Evolutionary conservation across 2,329 filamentous ascomycete species (phyloP).

Genomic region (Paraconiothyrium sp.): DNA sequence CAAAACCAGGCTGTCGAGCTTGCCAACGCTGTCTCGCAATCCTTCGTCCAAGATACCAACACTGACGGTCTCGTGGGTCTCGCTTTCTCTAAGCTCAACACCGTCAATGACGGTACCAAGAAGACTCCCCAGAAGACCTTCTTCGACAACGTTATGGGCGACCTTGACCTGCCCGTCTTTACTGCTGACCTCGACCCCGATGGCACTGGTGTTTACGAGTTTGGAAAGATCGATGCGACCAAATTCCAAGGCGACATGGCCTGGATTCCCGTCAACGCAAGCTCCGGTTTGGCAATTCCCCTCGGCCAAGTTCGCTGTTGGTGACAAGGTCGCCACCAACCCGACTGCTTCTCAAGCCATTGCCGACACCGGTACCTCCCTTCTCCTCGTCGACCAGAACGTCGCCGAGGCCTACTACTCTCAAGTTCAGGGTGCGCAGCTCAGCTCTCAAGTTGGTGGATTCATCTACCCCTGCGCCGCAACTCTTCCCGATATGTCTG

Average conservation of each 20-base stretch:
- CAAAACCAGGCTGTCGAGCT: conserved; percentile 73
- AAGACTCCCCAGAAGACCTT: conserved; percentile 74
- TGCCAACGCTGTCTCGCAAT: conserved; percentile 66
- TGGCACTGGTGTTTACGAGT: conserved; percentile 73
- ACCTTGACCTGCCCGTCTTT: conserved; percentile 72
- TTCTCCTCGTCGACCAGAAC: conserved; percentile 66
- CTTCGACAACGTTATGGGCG: conserved; percentile 73
- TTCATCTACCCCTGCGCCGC: conserved; percentile 57
- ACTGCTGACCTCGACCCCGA: conserved; percentile 73
- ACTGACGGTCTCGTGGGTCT: conserved; percentile 76
- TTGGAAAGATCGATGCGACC: conserved; percentile 72
- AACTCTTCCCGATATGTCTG: conserved; percentile 54
- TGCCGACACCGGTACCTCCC: conserved; percentile 67
- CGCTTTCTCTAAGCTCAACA: conserved; percentile 72
- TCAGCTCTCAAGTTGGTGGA: conserved; percentile 51
- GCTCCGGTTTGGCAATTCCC: conserved; percentile 74
- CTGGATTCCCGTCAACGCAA: conserved; percentile 69
- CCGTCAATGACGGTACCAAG: conserved; percentile 58
- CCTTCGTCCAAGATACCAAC: conserved; percentile 67
- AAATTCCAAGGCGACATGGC: conserved; percentile 71
- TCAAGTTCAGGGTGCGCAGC: conserved; percentile 50
- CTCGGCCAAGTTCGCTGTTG: conserved; percentile 66
- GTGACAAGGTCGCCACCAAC: conserved; percentile 64
- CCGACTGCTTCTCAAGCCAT: conserved; percentile 57
- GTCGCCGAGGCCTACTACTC: conserved; percentile 60